These are phyloP conservation scores for Kazachstania bromeliacearum DNA, from an alignment of 805 yeast genomes.

Conservation along the genomic window DNA sequence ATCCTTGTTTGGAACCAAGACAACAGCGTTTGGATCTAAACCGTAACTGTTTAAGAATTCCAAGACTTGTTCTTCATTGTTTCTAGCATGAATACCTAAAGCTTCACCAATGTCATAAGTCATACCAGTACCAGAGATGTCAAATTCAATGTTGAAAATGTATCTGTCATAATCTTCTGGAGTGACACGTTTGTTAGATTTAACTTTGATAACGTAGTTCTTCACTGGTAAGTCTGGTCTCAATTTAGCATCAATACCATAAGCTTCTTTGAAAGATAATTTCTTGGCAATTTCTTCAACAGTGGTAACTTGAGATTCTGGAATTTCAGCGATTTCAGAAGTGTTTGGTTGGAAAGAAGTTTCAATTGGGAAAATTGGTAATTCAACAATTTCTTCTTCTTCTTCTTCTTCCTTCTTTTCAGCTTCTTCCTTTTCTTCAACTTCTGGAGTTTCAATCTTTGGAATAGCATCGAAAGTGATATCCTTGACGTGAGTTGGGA, in stretches of 20 bases:
- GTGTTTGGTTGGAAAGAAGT: slow-evolving; percentile 59
- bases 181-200: slow-evolving; percentile 85
- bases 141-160: slow-evolving; percentile 94
- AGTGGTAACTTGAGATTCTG: slow-evolving; percentile 30
- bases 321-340: slow-evolving; percentile 34
- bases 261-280: slow-evolving; percentile 77
- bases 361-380: slow-evolving; percentile 51
- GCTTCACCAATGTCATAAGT: slow-evolving; percentile 95
- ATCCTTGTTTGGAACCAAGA: slow-evolving; percentile 65
- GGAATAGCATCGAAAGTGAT: not conserved
- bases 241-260: slow-evolving; percentile 42
- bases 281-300: slow-evolving; percentile 52
- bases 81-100: slow-evolving; percentile 88
- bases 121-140: slow-evolving; percentile 80
- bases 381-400: slow-evolving; percentile 21
- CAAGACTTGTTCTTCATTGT: slow-evolving; percentile 53
- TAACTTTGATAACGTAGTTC: slow-evolving; percentile 80
- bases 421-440: not conserved
- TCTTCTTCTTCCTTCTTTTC: slow-evolving; percentile 7
- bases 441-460: not conserved
- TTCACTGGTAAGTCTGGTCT: slow-evolving; percentile 87
- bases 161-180: slow-evolving; percentile 85
- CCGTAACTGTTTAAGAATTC: slow-evolving; percentile 66
- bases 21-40: slow-evolving; percentile 55
- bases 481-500: not conserved